Evolutionary conservation across 208 protist genomes (phyloP).

Genomic region (Crithidia bombi): DNA sequence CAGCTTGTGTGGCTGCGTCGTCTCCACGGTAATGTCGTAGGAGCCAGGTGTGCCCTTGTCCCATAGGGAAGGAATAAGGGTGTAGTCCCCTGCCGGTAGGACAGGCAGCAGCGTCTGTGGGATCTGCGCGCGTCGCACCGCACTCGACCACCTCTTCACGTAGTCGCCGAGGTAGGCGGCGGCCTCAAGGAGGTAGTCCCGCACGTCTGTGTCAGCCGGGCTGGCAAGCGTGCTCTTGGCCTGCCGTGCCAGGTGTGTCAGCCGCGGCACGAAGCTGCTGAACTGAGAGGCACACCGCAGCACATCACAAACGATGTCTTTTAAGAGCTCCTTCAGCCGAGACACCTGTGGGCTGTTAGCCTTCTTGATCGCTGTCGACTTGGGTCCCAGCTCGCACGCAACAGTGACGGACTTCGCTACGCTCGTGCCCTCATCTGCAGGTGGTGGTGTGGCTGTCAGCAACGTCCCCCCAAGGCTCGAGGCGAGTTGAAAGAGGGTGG

Average conservation of each 20-base stretch:
- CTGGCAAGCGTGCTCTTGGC: constrained; percentile 19
- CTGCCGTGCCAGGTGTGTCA: constrained; percentile 46
- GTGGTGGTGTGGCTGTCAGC: constrained; percentile 6
- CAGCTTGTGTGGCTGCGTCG: constrained; percentile 63
- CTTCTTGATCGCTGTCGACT: constrained; percentile 12
- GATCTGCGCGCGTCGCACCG: constrained; percentile 25
- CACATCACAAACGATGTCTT: constrained; percentile 40
- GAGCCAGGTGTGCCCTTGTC: constrained; percentile 53
- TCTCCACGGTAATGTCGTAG: constrained; percentile 74
- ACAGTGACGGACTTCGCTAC: constrained; percentile 26
- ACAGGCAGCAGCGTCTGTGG: constrained; percentile 47
- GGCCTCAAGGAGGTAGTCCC: constrained; percentile 35
- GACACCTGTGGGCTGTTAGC: constrained; percentile 6
- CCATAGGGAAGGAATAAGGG: constrained; percentile 69
- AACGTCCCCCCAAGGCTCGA: constrained; percentile 10
- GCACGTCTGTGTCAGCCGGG: constrained; percentile 14
- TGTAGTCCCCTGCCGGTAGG: constrained; percentile 78
- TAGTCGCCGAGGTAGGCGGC: constrained; percentile 46
- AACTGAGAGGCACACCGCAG: constrained; percentile 50
- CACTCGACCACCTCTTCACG: constrained; percentile 38
- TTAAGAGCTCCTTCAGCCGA: constrained; percentile 28
- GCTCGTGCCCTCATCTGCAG: constrained; percentile 11
- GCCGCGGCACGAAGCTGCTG: constrained; percentile 42
- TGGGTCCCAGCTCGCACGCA: constrained; percentile 17
- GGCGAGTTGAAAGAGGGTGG: constrained; percentile 28